phyloP scores from a whole-genome alignment of 1,139 yeast species.

The Diutina mesorugosa region DNA sequence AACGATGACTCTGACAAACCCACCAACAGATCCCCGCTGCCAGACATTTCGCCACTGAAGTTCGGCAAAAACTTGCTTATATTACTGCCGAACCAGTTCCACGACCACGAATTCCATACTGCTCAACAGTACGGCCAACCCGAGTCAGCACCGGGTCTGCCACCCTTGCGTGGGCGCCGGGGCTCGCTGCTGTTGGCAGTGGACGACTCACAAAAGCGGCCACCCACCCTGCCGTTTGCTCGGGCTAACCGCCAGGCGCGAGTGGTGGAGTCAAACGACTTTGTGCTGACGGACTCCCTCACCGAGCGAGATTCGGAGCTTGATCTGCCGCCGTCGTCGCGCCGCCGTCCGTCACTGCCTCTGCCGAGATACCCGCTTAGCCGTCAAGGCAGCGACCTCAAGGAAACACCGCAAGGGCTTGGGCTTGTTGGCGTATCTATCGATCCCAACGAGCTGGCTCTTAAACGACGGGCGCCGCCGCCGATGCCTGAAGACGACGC shows the following conservation, averaged over 20 bases:
- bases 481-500: constrained; percentile 3
- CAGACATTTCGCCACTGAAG: background rate
- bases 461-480: constrained; percentile 21
- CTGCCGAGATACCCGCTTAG: constrained; percentile 9
- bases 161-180: background rate
- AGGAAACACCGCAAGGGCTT: constrained; percentile 20
- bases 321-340: background rate
- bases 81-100: constrained; percentile 28
- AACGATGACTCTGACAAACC: background rate
- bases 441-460: constrained; percentile 16
- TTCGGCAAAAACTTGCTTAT: constrained; percentile 20
- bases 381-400: constrained; percentile 6
- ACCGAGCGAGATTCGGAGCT: background rate
- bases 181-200: constrained; percentile 7
- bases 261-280: constrained; percentile 29
- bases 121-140: constrained; percentile 9
- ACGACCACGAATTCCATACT: constrained; percentile 22
- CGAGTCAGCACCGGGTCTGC: background rate
- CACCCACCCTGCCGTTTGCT: constrained; percentile 28
- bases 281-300: background rate
- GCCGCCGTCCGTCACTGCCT: constrained; percentile 5
- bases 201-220: background rate
- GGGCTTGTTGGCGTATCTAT: constrained; percentile 26
- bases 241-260: constrained; percentile 34
- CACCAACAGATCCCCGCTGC: background rate